Base-by-base conservation (phyloP, 2,329 filamentous ascomycete species). In the Graphilbum sp. region DNA sequence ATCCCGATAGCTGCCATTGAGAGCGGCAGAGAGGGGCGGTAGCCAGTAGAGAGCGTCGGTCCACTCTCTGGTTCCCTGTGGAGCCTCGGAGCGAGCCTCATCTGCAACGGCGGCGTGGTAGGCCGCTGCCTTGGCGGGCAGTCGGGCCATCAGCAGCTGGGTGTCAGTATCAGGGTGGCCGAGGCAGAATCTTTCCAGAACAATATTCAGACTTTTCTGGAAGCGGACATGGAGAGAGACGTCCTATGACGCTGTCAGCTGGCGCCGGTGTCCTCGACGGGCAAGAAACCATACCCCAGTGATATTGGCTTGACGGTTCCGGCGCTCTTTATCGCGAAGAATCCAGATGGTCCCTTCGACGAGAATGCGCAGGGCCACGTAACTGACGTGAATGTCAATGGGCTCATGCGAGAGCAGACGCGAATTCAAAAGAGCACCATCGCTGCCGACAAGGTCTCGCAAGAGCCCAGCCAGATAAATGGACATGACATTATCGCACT, bases 281-380 rank as follows among this genome's bases (percentile, higher is more conserved):
- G n/a, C n/a, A n/a, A n/a, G n/a, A n/a, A n/a, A n/a, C n/a, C n/a
- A n/a, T n/a, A n/a, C n/a, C n/a, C n/a, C n/a, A n/a, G n/a, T n/a
- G n/a, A n/a, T n/a, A n/a, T n/a, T n/a, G n/a, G n/a, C n/a, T n/a
- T 47, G 37, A 2, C 11, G n/a, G 7, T 46, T 39, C 2, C 45
- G 44, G 23, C 45, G 45, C n/a, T 43, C 25, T 31, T 47, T 47
- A 38, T 47, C 45, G 15, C 21, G 11, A 3, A 47, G 36, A 9
- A 46, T 36, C 40, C 36, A 42, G 6, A 46, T 24, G 0, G 44
- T 38, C n/a, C 45, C 45, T 21, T 46, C 42, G 2, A 30, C 20
- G 8, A 47, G 29, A 11, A 47, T 25, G 15, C 44, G 42, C 0
- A 45, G 38, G 7, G 42, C 44, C 1, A 47, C 44, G n/a, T 46